These are phyloP conservation scores for Xylaria grammica DNA, from an alignment of 495 filamentous ascomycete species.

Conservation along the genomic window DNA sequence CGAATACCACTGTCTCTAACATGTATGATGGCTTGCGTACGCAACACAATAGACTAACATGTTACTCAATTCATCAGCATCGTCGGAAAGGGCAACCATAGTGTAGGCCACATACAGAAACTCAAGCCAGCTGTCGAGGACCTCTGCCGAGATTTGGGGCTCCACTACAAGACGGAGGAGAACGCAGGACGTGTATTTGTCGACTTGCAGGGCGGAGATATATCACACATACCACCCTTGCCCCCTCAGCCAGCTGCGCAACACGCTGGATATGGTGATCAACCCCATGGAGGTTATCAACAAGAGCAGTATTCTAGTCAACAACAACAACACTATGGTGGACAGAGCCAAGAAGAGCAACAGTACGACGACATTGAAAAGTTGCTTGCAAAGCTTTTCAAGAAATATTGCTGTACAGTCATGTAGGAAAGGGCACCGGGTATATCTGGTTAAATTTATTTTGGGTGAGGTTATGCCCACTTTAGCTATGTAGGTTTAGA, in stretches of 20 bases:
- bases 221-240: slow-evolving; percentile 54
- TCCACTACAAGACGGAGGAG: slow-evolving; percentile 81
- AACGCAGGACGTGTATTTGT: slow-evolving; percentile 85
- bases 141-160: slow-evolving; percentile 78
- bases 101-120: slow-evolving; percentile 76
- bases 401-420: slow-evolving; percentile 75
- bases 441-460: neutral
- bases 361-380: slow-evolving; percentile 68
- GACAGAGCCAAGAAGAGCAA: slow-evolving; percentile 43
- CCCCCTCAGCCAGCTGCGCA: slow-evolving; percentile 49
- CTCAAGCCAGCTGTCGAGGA: slow-evolving; percentile 90
- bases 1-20: slow-evolving; percentile 56
- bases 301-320: slow-evolving; percentile 40
- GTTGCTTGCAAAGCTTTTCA: slow-evolving; percentile 65
- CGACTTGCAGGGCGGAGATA: slow-evolving; percentile 43
- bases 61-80: slow-evolving; percentile 54
- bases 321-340: slow-evolving; percentile 36
- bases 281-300: slow-evolving; percentile 19
- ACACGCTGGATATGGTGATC: slow-evolving; percentile 26
- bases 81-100: slow-evolving; percentile 95
- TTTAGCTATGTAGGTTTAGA: neutral
- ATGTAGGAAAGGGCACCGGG: slow-evolving; percentile 58
- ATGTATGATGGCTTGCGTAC: slow-evolving; percentile 4
- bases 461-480: neutral
- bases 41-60: neutral